phyloP scores from a whole-genome alignment of 257 asterid species.

The Craterostigma plantagineum region DNA sequence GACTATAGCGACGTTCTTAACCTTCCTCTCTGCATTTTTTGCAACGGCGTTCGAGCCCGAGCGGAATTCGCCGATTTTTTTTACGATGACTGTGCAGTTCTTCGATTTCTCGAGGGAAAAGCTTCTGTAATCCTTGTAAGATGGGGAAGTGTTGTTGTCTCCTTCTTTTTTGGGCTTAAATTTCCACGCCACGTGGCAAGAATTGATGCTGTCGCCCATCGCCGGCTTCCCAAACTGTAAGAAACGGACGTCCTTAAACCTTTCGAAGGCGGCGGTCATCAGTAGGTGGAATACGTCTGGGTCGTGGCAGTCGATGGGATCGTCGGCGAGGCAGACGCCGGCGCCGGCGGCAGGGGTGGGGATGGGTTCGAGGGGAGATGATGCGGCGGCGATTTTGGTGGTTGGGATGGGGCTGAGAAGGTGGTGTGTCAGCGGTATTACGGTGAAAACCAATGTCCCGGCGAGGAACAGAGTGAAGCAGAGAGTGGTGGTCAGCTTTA shows the following conservation, averaged over 20 bases:
- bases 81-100: slow-evolving; percentile 63
- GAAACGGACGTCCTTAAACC: slow-evolving; percentile 53
- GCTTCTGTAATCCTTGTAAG: slow-evolving; percentile 73
- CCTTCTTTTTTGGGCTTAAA: slow-evolving; percentile 95
- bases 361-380: slow-evolving; percentile 10
- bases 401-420: slow-evolving; percentile 90
- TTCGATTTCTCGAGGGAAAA: slow-evolving; percentile 35
- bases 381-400: slow-evolving; percentile 60
- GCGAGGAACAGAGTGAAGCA: slow-evolving; percentile 60
- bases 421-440: slow-evolving; percentile 77
- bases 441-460: slow-evolving; percentile 65
- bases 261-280: slow-evolving; percentile 75
- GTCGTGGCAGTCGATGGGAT: slow-evolving; percentile 65
- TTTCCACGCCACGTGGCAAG: slow-evolving; percentile 98
- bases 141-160: slow-evolving; percentile 63
- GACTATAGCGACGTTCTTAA: slow-evolving; percentile 21
- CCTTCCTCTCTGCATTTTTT: slow-evolving; percentile 25
- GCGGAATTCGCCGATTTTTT: slow-evolving; percentile 63
- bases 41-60: slow-evolving; percentile 77
- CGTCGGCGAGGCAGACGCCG: slow-evolving; percentile 30
- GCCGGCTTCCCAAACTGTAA: slow-evolving; percentile 85
- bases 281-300: slow-evolving; percentile 70
- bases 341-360: slow-evolving; percentile 4
- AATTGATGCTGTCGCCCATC: slow-evolving; percentile 26
- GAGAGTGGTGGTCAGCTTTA: slow-evolving; percentile 59